Base-by-base conservation (phyloP, 208 protist species). In the Jaenimonas drosophilae region DNA sequence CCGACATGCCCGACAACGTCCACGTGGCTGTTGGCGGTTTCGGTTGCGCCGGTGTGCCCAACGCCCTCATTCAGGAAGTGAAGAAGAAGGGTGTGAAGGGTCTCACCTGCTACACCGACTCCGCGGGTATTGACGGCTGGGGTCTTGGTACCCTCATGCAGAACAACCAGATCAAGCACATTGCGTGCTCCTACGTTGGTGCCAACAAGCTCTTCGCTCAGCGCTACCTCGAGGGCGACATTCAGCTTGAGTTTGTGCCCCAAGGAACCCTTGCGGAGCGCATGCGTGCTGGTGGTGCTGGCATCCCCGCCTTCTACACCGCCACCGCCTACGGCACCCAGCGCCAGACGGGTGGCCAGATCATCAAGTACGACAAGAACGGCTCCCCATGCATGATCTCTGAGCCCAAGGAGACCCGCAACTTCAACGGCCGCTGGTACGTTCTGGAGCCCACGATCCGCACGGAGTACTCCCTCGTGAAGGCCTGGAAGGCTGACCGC, bases 251-350 rank as follows among this genome's bases (percentile, higher is more conserved):
- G 70, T 87, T 98, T 6, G 88, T 74, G 27, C 96, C 96, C 16
- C 91, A 97, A 76, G 96, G 96, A 21, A 97, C 95, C 9, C 76
- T 98, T 5, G 95, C 95, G 24, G 96, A 98, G 63, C 53, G 78
- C 28, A 68, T 97, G 51, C 77, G 96, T 31, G 91, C 95, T 3
- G 96, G 81, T 47, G 96, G 96, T 46, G 95, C 95, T 0, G 96
- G 96, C 50, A 95, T 98, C 24, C 96, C 96, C 4, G 96, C 95
- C 17, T 98, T 98, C 61, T 98, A 95, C 85, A 98, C 96, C 14
- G 72, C 83, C 3, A 98, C 94, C 3, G 96, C 65, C 42, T 93
- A 88, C 49, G 96, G 96, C 19, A 98, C 96, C 14, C 65, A 84
- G 49, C 64, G 87, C 39, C 70, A 93, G 66, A 76, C 76, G 27